A percentile compares a stretch with the other conserved stretches of the same genome.
These are phyloP conservation scores for Xylaria digitata DNA, from an alignment of 2,329 filamentous ascomycete genomes.

Conservation along the genomic window DNA sequence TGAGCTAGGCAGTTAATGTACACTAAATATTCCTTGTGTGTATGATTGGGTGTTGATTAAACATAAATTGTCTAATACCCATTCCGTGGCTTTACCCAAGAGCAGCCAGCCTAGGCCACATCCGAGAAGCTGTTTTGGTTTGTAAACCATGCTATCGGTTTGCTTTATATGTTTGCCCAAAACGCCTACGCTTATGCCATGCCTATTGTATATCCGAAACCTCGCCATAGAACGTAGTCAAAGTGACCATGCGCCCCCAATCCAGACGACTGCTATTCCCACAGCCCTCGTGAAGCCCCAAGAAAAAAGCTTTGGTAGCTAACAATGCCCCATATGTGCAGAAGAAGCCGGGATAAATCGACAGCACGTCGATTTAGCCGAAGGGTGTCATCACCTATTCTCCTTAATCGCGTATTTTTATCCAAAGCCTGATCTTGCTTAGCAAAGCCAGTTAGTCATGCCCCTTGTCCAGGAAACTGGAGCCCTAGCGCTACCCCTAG, in stretches of 20 bases:
- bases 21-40: no score
- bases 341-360: not conserved
- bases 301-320: slow-evolving; percentile 1
- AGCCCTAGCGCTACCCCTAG: slow-evolving; percentile 14
- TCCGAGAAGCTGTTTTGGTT: not conserved
- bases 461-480: slow-evolving; percentile 16
- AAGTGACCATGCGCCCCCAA: not conserved
- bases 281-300: not conserved
- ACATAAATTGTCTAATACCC: not conserved
- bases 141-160: not conserved
- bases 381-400: not conserved
- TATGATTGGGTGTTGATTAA: not conserved
- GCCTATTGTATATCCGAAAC: not conserved
- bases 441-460: slow-evolving; percentile 36
- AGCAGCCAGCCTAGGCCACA: not conserved
- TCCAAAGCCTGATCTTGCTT: not conserved
- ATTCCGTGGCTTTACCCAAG: not conserved
- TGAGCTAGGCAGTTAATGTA: no score
- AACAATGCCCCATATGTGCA: not conserved
- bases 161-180: not conserved
- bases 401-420: not conserved
- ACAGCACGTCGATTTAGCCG: not conserved
- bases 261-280: not conserved
- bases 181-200: slow-evolving; percentile 16
- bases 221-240: not conserved